Evolutionary conservation across 371 early-diverging fungal species (phyloP), one percentile per base, ranked within the genome.

Genomic region (Mucor mucedo): DNA sequence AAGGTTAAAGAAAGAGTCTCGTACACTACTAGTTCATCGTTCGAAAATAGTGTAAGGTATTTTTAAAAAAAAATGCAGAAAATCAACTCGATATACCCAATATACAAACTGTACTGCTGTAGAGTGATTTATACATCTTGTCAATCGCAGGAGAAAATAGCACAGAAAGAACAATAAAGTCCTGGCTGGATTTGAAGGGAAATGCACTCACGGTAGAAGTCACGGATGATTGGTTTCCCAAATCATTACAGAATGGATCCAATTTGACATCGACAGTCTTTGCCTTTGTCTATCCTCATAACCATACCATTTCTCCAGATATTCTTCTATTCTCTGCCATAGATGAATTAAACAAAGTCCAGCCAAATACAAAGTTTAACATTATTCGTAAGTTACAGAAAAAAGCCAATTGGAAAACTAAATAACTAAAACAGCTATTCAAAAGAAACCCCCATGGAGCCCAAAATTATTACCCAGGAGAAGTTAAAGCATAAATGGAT

Each of bases 211-310:
- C 16, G 13, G 62, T 73, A 14, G 30, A 57, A 38, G 66, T 73
- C 0, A 58, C 59, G 7, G 61, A 66, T 50, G 66, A 66, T 38
- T 73, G 69, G 69, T 73, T 66, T 44, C 73, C 73, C 9, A 50
- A 53, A 29, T 44, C 52, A 28, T 38, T 70, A 38, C 28, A 62
- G 10, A n/a, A 42, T 13, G 55, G 44, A 21, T 28, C 58, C 30
- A 68, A 65, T 52, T 40, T 30, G 27, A 62, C 68, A n/a, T 68
- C 65, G 66, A 59, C 52, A 13, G 44, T 73, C 27, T 56, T 56
- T 33, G 66, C 41, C 3, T 63, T 62, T 38, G 10, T 69, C 47
- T 28, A 63, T 14, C 59, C 52, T 21, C 68, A 59, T 13, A 28
- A 47, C 16, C 11, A 28, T 1, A 0, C 16, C 1, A 3, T 47